Evolutionary conservation across 2,329 filamentous ascomycete species (phyloP).

Genomic region (Colletotrichum limetticola): DNA sequence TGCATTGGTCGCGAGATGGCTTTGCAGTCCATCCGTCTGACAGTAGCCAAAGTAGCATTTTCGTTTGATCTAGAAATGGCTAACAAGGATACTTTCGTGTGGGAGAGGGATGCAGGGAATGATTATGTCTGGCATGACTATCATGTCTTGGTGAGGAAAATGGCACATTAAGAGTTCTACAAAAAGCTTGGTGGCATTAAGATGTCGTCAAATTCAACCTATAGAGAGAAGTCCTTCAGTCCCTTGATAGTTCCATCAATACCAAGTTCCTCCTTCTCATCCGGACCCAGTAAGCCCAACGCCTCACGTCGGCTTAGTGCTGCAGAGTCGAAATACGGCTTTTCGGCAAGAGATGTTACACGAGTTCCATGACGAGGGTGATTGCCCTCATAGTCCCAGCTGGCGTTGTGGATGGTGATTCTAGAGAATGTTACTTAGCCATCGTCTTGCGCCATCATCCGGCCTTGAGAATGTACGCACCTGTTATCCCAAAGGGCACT

Average conservation of each 20-base stretch:
- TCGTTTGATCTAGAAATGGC: constrained; percentile 5
- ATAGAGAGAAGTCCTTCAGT: constrained; percentile 28
- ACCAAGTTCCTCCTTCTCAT: constrained; percentile 54
- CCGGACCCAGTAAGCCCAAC: constrained; percentile 69
- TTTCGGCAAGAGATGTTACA: constrained; percentile 77
- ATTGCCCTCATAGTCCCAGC: constrained; percentile 77
- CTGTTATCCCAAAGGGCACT: constrained; percentile 79
- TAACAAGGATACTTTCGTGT: background rate
- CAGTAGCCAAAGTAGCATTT: constrained; percentile 18
- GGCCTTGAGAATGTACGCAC: constrained; percentile 43
- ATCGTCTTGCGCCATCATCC: background rate
- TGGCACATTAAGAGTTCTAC: background rate
- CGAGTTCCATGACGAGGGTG: constrained; percentile 78
- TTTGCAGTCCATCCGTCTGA: constrained; percentile 16
- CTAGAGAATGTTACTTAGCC: constrained; percentile 44
- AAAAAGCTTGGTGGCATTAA: background rate
- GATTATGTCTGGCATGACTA: constrained; percentile 23
- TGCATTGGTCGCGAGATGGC: constrained; percentile 29
- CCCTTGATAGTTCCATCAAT: constrained; percentile 4
- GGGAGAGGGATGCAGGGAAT: constrained; percentile 23
- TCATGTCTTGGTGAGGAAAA: background rate
- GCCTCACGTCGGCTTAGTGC: constrained; percentile 75
- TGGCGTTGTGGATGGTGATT: constrained; percentile 79
- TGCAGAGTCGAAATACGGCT: constrained; percentile 72
- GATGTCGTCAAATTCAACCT: no score